Conservation (phyloP, 225 moss, liverwort and hornwort species). For the Neckera pumila region DNA sequence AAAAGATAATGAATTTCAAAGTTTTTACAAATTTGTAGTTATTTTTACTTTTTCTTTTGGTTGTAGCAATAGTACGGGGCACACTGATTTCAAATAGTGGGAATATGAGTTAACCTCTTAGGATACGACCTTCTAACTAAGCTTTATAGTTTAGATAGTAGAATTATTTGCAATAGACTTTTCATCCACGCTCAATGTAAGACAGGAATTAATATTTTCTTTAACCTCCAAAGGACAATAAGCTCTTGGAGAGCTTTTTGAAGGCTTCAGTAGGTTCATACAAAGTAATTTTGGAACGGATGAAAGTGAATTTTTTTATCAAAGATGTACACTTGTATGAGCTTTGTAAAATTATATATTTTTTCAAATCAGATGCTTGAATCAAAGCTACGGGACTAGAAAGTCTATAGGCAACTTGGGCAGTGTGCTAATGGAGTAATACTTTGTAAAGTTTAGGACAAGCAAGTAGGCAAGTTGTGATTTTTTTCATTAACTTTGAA, state of each 20-base stretch:
- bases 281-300: not conserved
- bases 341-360: not conserved
- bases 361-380: not conserved
- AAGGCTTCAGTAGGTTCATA: not conserved
- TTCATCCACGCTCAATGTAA: not conserved
- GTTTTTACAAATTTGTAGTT: no score
- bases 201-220: not conserved
- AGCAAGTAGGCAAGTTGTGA: accelerated
- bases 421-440: not conserved
- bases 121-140: no score
- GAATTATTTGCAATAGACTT: not conserved
- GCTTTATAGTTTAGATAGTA: not conserved
- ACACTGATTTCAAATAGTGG: no score
- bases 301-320: not conserved
- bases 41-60: no score
- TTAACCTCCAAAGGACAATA: not conserved
- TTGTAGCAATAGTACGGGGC: no score
- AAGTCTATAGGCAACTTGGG: accelerated
- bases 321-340: not conserved
- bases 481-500: not conserved
- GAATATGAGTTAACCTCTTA: no score
- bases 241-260: not conserved
- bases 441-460: no score
- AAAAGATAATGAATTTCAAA: no score
- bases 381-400: not conserved